phyloP scores from a whole-genome alignment of 2,329 filamentous ascomycete genomes.

The Alternaria novae-zelandiae region DNA sequence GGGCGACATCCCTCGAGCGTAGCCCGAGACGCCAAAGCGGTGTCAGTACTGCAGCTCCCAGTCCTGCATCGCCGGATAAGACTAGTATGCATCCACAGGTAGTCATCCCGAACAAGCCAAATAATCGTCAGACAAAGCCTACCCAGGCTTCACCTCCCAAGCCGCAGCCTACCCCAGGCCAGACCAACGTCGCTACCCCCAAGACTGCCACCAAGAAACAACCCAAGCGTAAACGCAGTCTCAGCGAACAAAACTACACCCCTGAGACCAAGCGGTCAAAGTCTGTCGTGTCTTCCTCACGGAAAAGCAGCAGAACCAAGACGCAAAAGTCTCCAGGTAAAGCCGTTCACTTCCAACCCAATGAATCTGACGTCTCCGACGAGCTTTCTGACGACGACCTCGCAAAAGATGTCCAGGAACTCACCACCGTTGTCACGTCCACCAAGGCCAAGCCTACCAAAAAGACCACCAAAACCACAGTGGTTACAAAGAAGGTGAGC shows the following conservation, averaged over 20 bases:
- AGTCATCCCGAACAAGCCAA: not conserved
- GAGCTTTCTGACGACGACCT: not conserved
- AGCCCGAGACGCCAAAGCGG: constrained; percentile 13
- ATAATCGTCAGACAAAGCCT: not conserved
- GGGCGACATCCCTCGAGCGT: not conserved
- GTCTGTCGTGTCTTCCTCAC: not conserved
- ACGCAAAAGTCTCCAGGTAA: not conserved
- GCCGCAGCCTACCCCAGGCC: not conserved
- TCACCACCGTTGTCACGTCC: not conserved
- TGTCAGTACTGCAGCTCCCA: constrained; percentile 3
- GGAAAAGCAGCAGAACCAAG: not conserved
- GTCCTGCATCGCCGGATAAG: not conserved
- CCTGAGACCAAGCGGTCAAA: not conserved
- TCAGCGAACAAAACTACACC: not conserved
- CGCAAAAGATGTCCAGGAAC: not conserved
- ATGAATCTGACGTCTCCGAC: not conserved
- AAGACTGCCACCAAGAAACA: not conserved
- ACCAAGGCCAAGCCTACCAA: not conserved
- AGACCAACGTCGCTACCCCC: not conserved
- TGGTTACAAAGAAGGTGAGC: not conserved
- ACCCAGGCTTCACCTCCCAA: not conserved
- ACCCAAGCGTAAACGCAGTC: constrained; percentile 6
- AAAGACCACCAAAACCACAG: not conserved
- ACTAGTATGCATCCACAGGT: not conserved
- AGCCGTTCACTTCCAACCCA: not conserved